phyloP scores from a whole-genome alignment of 2,329 filamentous ascomycete species.

The Epichloe elymi region DNA sequence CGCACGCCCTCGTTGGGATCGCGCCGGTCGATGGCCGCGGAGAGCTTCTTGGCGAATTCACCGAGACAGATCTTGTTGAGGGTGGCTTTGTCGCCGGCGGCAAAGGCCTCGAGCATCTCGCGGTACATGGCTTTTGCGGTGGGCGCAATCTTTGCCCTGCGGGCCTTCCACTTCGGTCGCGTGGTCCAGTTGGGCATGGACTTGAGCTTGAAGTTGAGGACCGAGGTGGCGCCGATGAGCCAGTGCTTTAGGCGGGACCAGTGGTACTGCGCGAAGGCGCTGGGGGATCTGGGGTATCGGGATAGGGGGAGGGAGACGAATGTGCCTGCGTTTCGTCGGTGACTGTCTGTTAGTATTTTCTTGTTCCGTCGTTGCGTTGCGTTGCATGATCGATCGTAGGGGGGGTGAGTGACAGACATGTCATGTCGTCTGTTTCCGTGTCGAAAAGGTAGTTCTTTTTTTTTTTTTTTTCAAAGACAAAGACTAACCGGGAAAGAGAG shows the following conservation, averaged over 20 bases:
- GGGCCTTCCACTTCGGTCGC: constrained; percentile 30
- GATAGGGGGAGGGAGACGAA: constrained; percentile 30
- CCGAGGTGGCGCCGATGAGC: constrained; percentile 18
- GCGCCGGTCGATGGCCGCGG: constrained; percentile 39
- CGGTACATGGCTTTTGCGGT: constrained; percentile 46
- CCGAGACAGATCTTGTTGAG: constrained; percentile 41
- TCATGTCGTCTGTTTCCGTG: too few species aligned
- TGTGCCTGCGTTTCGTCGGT: constrained; percentile 23
- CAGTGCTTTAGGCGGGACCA: constrained; percentile 24
- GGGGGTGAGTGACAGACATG: too few species aligned
- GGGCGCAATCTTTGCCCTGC: constrained; percentile 29
- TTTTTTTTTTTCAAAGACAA: too few species aligned
- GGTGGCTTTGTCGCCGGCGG: constrained; percentile 38
- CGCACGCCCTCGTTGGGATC: constrained; percentile 28
- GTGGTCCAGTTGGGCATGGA: constrained; percentile 32
- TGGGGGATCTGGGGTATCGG: constrained; percentile 17
- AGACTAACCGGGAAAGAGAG: constrained; percentile 20
- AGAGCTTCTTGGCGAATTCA: constrained; percentile 37
- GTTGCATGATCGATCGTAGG: too few species aligned
- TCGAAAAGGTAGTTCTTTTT: too few species aligned
- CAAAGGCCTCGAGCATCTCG: constrained; percentile 48
- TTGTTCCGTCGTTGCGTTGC: neutral
- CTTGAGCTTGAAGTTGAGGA: constrained; percentile 27
- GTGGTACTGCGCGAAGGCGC: constrained; percentile 22
- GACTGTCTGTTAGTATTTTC: neutral